Conservation (phyloP, 1,284 basidiomycete species). For the Ganoderma boninense region DNA sequence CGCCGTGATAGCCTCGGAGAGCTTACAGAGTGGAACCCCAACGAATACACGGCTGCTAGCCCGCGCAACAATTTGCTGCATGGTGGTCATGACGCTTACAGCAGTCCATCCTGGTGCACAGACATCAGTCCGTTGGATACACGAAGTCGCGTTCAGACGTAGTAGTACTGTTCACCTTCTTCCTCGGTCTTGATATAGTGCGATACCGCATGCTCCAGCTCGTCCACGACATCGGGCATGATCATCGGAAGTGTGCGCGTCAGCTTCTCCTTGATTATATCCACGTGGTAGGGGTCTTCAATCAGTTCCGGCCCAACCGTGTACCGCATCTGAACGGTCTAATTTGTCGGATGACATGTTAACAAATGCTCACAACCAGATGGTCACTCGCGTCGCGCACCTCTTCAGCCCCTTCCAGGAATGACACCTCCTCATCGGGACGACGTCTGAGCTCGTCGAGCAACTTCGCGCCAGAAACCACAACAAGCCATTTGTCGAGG, state of each 20-base stretch:
- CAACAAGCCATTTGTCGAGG: constrained; percentile 42
- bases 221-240: constrained; percentile 39
- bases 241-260: constrained; percentile 35
- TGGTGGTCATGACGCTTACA: constrained; percentile 22
- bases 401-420: constrained; percentile 37
- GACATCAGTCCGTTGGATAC: too few relatives aligned
- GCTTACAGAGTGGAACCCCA: constrained; percentile 39
- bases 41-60: constrained; percentile 41
- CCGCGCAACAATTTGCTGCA: constrained; percentile 36
- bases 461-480: constrained; percentile 33
- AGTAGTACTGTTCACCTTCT: constrained; percentile 30
- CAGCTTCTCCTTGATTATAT: constrained; percentile 37
- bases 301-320: constrained; percentile 35
- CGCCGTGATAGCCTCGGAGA: too few relatives aligned
- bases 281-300: constrained; percentile 38
- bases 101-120: constrained; percentile 34
- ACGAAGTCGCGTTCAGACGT: background rate
- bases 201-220: constrained; percentile 35
- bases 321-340: constrained; percentile 30
- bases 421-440: constrained; percentile 42
- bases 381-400: constrained; percentile 28
- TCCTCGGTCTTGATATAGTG: constrained; percentile 25
- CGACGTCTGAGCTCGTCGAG: constrained; percentile 42
- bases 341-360: background rate
- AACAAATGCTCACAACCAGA: background rate